Evolutionary conservation across 208 protist genomes (phyloP).

Genomic region (Crithidia bombi): DNA sequence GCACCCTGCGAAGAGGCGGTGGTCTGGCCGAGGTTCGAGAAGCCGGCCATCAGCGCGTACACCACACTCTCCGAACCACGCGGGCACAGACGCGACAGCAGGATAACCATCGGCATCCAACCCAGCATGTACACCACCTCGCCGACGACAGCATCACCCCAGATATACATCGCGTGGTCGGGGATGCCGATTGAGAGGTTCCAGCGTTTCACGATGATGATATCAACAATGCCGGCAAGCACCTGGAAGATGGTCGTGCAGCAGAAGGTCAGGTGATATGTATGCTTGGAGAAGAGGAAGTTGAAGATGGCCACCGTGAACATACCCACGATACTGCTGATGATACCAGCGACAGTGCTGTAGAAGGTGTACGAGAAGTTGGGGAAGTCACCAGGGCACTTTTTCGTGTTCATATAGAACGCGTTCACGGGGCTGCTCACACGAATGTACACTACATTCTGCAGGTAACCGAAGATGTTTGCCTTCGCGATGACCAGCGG

Average conservation of each 20-base stretch:
- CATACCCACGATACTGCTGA: constrained; percentile 49
- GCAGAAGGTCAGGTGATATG: constrained; percentile 52
- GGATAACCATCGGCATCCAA: constrained; percentile 72
- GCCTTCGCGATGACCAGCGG: constrained; percentile 58
- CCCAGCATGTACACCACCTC: constrained; percentile 61
- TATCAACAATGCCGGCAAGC: constrained; percentile 51
- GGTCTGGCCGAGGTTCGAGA: constrained; percentile 75
- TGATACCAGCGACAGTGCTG: constrained; percentile 53
- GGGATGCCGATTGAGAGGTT: constrained; percentile 51
- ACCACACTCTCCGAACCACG: too few relatives aligned
- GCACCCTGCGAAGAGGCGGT: constrained; percentile 48
- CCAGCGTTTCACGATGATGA: constrained; percentile 71
- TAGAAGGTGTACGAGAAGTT: constrained; percentile 75
- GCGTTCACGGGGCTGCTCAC: constrained; percentile 41
- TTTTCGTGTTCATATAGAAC: constrained; percentile 52
- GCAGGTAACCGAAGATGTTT: constrained; percentile 64
- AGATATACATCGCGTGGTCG: too few relatives aligned
- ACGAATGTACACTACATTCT: constrained; percentile 48
- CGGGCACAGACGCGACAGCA: constrained; percentile 84
- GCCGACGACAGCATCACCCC: constrained; percentile 68
- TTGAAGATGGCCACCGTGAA: too few relatives aligned
- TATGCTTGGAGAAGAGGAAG: constrained; percentile 59
- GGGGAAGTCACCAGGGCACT: constrained; percentile 50
- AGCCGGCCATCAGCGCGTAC: constrained; percentile 85
- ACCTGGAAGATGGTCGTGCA: constrained; percentile 41